Conservation (phyloP, 495 filamentous ascomycete species). For the Peziza echinospora region DNA sequence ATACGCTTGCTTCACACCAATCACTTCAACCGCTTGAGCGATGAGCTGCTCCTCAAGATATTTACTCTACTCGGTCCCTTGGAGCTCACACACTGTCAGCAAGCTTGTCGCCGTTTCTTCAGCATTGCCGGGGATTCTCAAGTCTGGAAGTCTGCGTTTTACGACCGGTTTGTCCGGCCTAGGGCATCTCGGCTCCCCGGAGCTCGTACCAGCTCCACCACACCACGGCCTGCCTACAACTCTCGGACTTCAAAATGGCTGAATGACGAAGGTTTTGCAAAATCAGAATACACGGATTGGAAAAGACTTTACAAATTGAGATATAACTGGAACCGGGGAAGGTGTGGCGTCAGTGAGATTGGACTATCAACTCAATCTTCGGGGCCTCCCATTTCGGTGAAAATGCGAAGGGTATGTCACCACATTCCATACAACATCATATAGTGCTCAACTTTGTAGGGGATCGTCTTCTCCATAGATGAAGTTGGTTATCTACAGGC, state of each 20-base stretch:
- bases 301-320: constrained; percentile 75
- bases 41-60: constrained; percentile 73
- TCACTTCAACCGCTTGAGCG: constrained; percentile 36
- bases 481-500: constrained; percentile 43
- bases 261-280: constrained; percentile 42
- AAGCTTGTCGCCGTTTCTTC: constrained; percentile 57
- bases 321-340: constrained; percentile 79
- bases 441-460: constrained; percentile 22
- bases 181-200: constrained; percentile 57
- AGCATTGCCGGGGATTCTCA: constrained; percentile 61
- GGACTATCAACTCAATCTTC: constrained; percentile 25
- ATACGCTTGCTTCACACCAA: constrained; percentile 6
- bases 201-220: constrained; percentile 22
- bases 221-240: constrained; percentile 20
- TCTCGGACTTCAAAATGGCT: constrained; percentile 63
- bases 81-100: constrained; percentile 49
- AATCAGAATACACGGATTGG: constrained; percentile 43
- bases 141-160: constrained; percentile 80
- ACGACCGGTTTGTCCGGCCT: constrained; percentile 70
- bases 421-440: background rate
- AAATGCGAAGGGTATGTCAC: constrained; percentile 13
- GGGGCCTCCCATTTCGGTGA: background rate
- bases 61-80: constrained; percentile 50
- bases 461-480: constrained; percentile 63
- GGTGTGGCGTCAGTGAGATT: constrained; percentile 59